Conservation (phyloP, 306 rosid genomes). For the Medicago arabica region DNA sequence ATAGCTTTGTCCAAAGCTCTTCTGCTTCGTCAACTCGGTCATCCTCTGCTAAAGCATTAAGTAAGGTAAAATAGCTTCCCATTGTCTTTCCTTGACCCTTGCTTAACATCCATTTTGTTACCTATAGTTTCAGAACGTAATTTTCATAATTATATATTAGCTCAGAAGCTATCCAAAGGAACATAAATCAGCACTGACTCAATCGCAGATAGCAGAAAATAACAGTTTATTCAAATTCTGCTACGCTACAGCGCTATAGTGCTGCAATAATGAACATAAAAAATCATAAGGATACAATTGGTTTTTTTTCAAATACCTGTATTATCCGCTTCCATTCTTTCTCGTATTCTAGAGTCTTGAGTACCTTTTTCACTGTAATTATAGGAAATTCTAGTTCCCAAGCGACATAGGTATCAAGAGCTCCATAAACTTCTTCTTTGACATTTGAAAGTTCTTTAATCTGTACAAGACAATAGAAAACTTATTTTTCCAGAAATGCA, state of each 20-base stretch:
- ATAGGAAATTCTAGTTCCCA: constrained; percentile 97
- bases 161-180: constrained; percentile 24
- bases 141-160: constrained; percentile 25
- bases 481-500: constrained; percentile 29
- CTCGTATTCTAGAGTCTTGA: constrained; percentile 76
- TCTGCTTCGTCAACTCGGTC: constrained; percentile 92
- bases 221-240: neutral
- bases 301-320: constrained; percentile 57
- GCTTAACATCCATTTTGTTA: constrained; percentile 95
- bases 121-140: constrained; percentile 52
- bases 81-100: constrained; percentile 99
- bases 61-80: constrained; percentile 85
- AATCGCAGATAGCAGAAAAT: neutral
- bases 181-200: neutral
- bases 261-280: neutral
- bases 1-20: constrained; percentile 88
- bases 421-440: constrained; percentile 98
- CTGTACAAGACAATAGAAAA: constrained; percentile 48
- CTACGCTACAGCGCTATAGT: neutral
- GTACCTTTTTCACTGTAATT: constrained; percentile 82
- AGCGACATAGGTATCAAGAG: constrained; percentile 96
- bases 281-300: neutral
- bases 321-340: constrained; percentile 91
- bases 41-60: constrained; percentile 90
- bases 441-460: constrained; percentile 81